Base-by-base conservation (phyloP, 345 rosid genomes). In the Salix purpurea region DNA sequence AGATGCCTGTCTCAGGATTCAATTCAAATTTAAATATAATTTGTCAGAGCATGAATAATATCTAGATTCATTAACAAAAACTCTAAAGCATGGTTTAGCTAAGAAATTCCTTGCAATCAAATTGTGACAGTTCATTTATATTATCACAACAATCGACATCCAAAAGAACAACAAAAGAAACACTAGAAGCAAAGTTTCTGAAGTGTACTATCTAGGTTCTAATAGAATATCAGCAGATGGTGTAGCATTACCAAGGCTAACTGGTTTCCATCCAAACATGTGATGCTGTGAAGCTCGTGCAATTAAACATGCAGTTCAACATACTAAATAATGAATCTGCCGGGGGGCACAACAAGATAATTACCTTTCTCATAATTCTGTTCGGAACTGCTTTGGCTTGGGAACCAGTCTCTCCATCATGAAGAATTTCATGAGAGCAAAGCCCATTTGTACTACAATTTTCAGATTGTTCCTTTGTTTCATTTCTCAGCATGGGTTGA, bases 361-460 rank as follows among this genome's bases (percentile, higher is more conserved):
- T 69, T 84, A 96, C 99, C 99, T 96, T 96, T 77, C 88, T 84
- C 92, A 80, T 91, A 78, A 94, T 74, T 79, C 78, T 94, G 74
- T 78, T 86, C 67, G 61, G 78, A 71, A n/a, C 52, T 34, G 65
- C 74, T 58, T 76, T 86, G 58, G 78, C 76, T 74, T 75, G 76
- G 28, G 82, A 78, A 76, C 81, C 83, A 34, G 78, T 80, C 65
- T 82, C 90, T 68, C 90, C 85, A 52, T 94, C 84, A 66, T 73
- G 88, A 71, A 96, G 97, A 79, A 94, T 91, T 79, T 94, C 97
- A 81, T 90, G 97, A 75, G 99, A 89, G 83, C 96, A 96, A 78
- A 96, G 92, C 70, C 90, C 94, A 83, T 90, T 89, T 67, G 77
- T 80, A 78, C 87, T 85, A 73, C 73, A 76, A 74, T 69, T 74